Conservation (phyloP, 768 basidiomycete species). For the Cyclocybe cylindracea region DNA sequence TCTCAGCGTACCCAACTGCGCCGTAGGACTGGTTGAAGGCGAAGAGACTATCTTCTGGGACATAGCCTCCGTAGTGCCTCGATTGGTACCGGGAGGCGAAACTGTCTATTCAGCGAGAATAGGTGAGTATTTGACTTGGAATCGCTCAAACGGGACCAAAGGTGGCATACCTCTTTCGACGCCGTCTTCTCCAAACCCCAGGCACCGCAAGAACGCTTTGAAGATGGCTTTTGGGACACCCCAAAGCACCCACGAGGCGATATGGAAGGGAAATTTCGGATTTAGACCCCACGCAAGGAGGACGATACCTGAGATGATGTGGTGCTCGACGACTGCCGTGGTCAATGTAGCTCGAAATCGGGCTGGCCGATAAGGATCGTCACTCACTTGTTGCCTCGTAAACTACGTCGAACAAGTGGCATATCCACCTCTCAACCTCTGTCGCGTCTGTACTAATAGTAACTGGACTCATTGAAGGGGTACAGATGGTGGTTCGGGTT, state of each 20-base stretch:
- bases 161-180: not conserved
- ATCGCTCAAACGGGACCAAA: not conserved
- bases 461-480: too few relatives aligned
- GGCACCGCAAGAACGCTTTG: not conserved
- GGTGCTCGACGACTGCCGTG: not conserved
- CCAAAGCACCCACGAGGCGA: not conserved
- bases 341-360: not conserved
- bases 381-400: too few relatives aligned
- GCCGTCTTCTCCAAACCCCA: not conserved
- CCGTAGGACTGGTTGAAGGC: slow-evolving; percentile 2
- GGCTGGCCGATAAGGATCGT: too few relatives aligned
- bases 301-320: not conserved
- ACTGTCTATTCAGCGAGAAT: not conserved
- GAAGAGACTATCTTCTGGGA: slow-evolving; percentile 1
- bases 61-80: not conserved
- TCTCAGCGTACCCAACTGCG: not conserved
- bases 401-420: too few relatives aligned
- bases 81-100: slow-evolving; percentile 3
- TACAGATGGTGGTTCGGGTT: too few relatives aligned
- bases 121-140: not conserved
- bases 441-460: too few relatives aligned
- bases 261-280: not conserved
- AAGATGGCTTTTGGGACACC: not conserved
- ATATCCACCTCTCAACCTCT: too few relatives aligned
- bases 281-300: not conserved